Evolutionary conservation across 306 rosid species (phyloP), one percentile per base, ranked within the genome.

Genomic region (Gleditsia sinensis): DNA sequence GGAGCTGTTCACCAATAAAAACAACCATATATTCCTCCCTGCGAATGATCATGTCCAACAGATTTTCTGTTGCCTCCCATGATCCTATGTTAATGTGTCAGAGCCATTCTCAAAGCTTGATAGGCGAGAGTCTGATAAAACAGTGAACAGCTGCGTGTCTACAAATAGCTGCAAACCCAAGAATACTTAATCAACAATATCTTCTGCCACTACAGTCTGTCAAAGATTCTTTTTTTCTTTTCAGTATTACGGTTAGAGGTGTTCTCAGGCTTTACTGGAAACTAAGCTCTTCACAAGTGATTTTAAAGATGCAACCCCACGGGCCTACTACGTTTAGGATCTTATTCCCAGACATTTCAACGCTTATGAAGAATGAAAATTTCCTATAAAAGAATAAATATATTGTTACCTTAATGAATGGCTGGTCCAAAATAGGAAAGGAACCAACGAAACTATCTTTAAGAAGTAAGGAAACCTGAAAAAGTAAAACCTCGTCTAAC

Each of bases 401-500:
- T 49, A 30, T 19, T 8, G 75, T 80, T 88, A 92, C 99, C 96
- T 94, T 94, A 60, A 94, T 74, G 85, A 92, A 94, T 56, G 93
- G 88, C 72, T 77, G 92, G 81, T 94, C 99, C 85, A 82, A 84
- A 67, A 13, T 62, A 72, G 97, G 82, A 88, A 90, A 94, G 63
- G 99, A 94, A 80, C 87, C 95, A 40, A 94, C 86, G 82, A 88
- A 94, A 84, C 92, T 94, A 57, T 94, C 99, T 80, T 92, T 94
- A 58, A 94, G 93, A 83, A 94, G 99, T 80, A 94, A 82, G 70
- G 96, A 94, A 85, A 94, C 98, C 99, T 94, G 92, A 78, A 86
- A 82, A 69, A 6, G 61, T 20, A 32, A 76, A 80, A 73, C 11
- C 16, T 7, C 40, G 75, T 53, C 43, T 60, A 65, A 70, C 21